Evolutionary conservation across 768 basidiomycete genomes (phyloP).

Genomic region (Lactarius trivialis): DNA sequence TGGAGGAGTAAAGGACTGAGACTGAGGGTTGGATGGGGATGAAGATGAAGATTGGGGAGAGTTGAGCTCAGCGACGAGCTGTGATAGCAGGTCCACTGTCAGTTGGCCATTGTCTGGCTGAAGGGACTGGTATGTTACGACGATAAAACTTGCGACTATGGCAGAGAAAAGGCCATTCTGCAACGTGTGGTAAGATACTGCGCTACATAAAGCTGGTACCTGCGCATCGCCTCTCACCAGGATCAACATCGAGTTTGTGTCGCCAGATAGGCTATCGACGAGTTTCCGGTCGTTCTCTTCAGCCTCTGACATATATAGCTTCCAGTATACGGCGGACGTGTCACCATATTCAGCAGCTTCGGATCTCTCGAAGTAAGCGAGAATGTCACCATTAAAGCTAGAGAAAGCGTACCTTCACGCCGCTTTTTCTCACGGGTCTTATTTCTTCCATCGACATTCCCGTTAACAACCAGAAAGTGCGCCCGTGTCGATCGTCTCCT

Average conservation of each 20-base stretch:
- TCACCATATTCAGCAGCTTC: constrained; percentile 9
- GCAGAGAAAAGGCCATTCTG: constrained; percentile 22
- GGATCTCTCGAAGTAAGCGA: not conserved
- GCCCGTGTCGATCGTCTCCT: not conserved
- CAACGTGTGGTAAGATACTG: not conserved
- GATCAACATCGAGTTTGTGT: constrained; percentile 21
- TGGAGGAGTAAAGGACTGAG: not conserved
- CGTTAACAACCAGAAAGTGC: not conserved
- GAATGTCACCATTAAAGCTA: not conserved
- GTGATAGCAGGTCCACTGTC: constrained; percentile 5
- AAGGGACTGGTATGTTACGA: constrained; percentile 20
- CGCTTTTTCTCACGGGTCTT: not conserved
- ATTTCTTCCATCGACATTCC: not conserved
- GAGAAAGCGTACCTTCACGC: not conserved
- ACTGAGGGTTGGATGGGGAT: not conserved
- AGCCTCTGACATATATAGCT: constrained; percentile 16
- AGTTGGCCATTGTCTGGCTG: constrained; percentile 1
- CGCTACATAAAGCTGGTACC: not conserved
- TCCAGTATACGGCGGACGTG: constrained; percentile 19
- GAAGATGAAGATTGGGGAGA: not conserved
- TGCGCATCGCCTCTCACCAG: constrained; percentile 14
- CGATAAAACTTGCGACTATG: constrained; percentile 21
- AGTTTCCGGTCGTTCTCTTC: constrained; percentile 12
- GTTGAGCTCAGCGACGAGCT: not conserved
- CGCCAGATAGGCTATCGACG: constrained; percentile 13